Percentiles rank a stretch among this genome's conserved stretches.
These are phyloP conservation scores for Dictyostelium gargantuum DNA, from an alignment of 208 protist genomes.

Conservation along the genomic window DNA sequence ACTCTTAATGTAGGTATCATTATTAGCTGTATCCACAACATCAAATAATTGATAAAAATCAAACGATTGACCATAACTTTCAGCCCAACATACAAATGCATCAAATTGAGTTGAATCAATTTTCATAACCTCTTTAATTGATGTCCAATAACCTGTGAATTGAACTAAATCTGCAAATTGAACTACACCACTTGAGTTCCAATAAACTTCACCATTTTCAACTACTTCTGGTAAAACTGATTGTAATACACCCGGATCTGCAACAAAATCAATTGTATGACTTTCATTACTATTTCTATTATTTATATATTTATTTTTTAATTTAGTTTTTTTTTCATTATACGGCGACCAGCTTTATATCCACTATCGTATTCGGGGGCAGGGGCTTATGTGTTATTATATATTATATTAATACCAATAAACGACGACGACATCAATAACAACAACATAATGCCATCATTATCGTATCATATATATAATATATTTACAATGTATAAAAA, in stretches of 20 bases:
- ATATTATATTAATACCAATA: too few species aligned
- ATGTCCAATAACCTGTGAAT: not conserved
- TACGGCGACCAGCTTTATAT: too few species aligned
- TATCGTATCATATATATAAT: too few species aligned
- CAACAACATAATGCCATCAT: not conserved
- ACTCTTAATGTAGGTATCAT: not conserved
- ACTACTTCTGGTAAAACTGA: slow-evolving; percentile 1
- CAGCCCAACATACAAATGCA: slow-evolving; percentile 8
- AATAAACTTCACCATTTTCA: not conserved
- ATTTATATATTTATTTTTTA: not conserved
- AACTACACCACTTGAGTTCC: not conserved
- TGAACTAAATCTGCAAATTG: not conserved
- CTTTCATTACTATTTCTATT: not conserved
- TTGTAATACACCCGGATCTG: not conserved
- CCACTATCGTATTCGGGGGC: too few species aligned
- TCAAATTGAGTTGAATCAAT: not conserved
- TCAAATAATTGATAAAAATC: slow-evolving; percentile 40
- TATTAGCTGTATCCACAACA: not conserved
- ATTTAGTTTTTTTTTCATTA: not conserved
- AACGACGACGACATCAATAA: too few species aligned
- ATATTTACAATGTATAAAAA: slow-evolving; percentile 21
- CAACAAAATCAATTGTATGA: slow-evolving; percentile 24
- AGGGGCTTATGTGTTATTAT: too few species aligned
- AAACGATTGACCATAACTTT: not conserved
- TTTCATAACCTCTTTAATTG: not conserved